Base-by-base conservation (phyloP, 306 rosid species). In the Pyrus pyrifolia region DNA sequence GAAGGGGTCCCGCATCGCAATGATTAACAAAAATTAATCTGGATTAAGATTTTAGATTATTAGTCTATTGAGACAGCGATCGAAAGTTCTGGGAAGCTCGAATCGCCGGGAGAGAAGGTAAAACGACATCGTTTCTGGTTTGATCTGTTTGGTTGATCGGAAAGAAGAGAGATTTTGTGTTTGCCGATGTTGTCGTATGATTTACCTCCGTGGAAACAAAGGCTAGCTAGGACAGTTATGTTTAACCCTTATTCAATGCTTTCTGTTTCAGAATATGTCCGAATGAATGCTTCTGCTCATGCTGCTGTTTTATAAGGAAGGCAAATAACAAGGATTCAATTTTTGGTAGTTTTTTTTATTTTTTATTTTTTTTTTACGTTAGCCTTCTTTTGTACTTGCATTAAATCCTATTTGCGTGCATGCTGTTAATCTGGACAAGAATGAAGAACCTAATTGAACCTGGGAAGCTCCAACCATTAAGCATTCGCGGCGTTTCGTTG, bases 1-100 rank as follows among this genome's bases (percentile, higher is more conserved):
- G 60, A 58, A 2, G 76, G 83, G 85, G 70, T 17, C 80, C 85
- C 84, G 75, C 83, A 9, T 46, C 33, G 30, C 33, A 27, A 74
- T 76, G 68, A 78, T 78, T 59, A 73, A 81, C 61, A 73, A 10
- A n/a, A 57, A n/a, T 57, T 9, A 57, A n/a, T 11, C 23, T 23
- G 68, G 40, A 58, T 72, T 38, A 62, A 62, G 67, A 27, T 30
- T 27, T 27, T 49, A 13, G 66, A 25, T n/a, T 57, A 57, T 13
- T 61, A 27, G 67, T 12, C 66, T 23, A 13, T 61, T 15, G 42
- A 13, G 66, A 7, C 74, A 10, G 27, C 12, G 46, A 71, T 71
- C 40, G 44, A 15, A 51, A 30, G 4, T 29, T 10, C 14, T 3
- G 46, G 67, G 23, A 22, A 57, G 67, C 66, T 72, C 22, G 14